Evolutionary conservation across 2,329 filamentous ascomycete genomes (phyloP), one percentile per base, ranked within the genome.

Genomic region (Ophiostoma ips): DNA sequence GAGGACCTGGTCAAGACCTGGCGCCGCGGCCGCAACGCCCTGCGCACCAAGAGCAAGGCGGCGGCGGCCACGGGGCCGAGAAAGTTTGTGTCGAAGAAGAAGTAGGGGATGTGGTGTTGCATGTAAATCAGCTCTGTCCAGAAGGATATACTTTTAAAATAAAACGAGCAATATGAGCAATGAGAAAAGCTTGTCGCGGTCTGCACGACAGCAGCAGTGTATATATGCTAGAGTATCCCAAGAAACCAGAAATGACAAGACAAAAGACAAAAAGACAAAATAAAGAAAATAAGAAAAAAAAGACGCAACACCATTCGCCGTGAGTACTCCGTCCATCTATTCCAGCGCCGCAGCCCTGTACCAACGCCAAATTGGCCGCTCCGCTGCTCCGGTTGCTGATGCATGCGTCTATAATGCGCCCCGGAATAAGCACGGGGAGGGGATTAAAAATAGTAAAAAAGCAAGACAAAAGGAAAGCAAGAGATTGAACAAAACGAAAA

Each of bases 1-100:
- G 85, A 94, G 64, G 79, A 84, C 57, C 72, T 90, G 60, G 87
- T 94, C 52, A 69, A 73, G 58, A 73, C 76, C 56, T 88, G 68
- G 68, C 63, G 65, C 44, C 62, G 64, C 57, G 61, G 60, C 41
- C 60, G 68, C 55, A 68, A 65, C 57, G 64, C 68, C 19, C 62
- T 68, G 45, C 64, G 62, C 24, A 61, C 60, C 16, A 59, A 36
- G 46, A 2, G 11, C 11, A 45, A 51, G 2, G 43, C 50, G 1
- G 53, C 50, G 9, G 55, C 36, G 49, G 53, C 45, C 30, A 50
- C 30, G 28, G 44, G 37, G 2, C 50, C 46, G 38, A 30, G 37
- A 21, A 51, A 28, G 34, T 48, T 45, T 15, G 46, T 31, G 19
- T 40, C 50, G 16, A 52, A 52, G 50, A 36, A 40, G 34, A 48